Conservation (phyloP, 768 basidiomycete genomes). For the Xerocomellus amylosporus region DNA sequence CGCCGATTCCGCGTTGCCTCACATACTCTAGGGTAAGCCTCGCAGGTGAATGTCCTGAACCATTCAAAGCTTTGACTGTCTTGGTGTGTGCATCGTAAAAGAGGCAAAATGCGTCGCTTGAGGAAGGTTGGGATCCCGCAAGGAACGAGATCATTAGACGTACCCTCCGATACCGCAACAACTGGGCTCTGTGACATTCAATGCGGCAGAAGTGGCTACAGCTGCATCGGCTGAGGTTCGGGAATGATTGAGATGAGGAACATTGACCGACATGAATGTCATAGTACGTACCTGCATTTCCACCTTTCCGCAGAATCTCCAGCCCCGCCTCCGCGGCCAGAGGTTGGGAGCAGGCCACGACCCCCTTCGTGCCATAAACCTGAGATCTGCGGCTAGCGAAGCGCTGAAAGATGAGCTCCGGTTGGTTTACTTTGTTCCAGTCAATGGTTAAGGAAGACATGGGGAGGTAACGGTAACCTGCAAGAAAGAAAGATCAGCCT, state of each 20-base stretch:
- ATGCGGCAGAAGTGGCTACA: conserved; percentile 86
- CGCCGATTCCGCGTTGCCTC: conserved; percentile 64
- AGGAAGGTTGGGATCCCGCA: conserved; percentile 11
- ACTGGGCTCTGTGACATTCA: conserved; percentile 89
- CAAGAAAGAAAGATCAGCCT: neutral
- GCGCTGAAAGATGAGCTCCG: conserved; percentile 60
- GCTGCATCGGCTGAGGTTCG: conserved; percentile 76
- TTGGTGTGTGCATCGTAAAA: conserved; percentile 86
- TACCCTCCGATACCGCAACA: conserved; percentile 93
- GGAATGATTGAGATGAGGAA: neutral
- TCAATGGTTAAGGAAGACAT: conserved; percentile 41
- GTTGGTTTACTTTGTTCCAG: conserved; percentile 63
- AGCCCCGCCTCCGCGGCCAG: conserved; percentile 88
- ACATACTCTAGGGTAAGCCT: conserved; percentile 75
- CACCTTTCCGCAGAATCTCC: conserved; percentile 88
- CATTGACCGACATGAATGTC: neutral
- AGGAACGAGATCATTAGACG: conserved; percentile 15
- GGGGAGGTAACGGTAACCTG: conserved; percentile 1
- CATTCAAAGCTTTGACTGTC: conserved; percentile 85
- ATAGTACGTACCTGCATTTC: conserved; percentile 85
- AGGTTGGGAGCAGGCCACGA: conserved; percentile 89
- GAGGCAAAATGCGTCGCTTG: conserved; percentile 86
- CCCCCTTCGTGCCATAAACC: conserved; percentile 81
- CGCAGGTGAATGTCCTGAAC: conserved; percentile 83
- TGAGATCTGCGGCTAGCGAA: conserved; percentile 86